Percentiles rank a stretch among this genome's conserved stretches.
Conservation (phyloP, 1,284 basidiomycete genomes). For the Anthracocystis walkeri region DNA sequence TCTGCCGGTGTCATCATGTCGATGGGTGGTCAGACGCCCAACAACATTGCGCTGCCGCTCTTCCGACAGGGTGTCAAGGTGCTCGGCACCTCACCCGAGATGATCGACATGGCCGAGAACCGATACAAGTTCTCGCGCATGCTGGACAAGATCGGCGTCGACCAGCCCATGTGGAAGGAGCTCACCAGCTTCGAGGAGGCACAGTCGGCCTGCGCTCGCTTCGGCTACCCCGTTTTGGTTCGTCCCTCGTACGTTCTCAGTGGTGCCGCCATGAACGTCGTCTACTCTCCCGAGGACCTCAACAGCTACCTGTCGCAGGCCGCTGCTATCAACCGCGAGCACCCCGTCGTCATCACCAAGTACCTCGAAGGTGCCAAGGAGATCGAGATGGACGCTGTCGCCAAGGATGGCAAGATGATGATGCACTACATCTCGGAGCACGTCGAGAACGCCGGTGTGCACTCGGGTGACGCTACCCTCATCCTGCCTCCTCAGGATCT, state of each 20-base stretch:
- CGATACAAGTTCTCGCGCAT: conserved; percentile 99
- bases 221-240: conserved; percentile 92
- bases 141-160: conserved; percentile 95
- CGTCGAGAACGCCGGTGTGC: conserved; percentile 98
- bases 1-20: conserved; percentile 92
- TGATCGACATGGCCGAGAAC: conserved; percentile 99
- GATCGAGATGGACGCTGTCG: conserved; percentile 99
- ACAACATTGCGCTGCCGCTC: conserved; percentile 95
- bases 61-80: conserved; percentile 97
- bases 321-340: conserved; percentile 94
- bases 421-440: conserved; percentile 99
- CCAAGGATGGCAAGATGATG: conserved; percentile 94
- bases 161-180: conserved; percentile 98
- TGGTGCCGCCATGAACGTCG: conserved; percentile 99
- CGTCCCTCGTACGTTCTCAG: conserved; percentile 97
- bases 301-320: conserved; percentile 92
- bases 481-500: conserved; percentile 98
- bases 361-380: conserved; percentile 99
- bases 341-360: conserved; percentile 98
- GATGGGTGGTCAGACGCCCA: conserved; percentile 98
- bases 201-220: conserved; percentile 70
- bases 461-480: conserved; percentile 96
- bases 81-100: conserved; percentile 97
- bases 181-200: conserved; percentile 91
- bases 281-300: conserved; percentile 90